These are phyloP conservation scores for Amaranthus palmeri DNA, from an alignment of 148 eudicot genomes.

Conservation along the genomic window DNA sequence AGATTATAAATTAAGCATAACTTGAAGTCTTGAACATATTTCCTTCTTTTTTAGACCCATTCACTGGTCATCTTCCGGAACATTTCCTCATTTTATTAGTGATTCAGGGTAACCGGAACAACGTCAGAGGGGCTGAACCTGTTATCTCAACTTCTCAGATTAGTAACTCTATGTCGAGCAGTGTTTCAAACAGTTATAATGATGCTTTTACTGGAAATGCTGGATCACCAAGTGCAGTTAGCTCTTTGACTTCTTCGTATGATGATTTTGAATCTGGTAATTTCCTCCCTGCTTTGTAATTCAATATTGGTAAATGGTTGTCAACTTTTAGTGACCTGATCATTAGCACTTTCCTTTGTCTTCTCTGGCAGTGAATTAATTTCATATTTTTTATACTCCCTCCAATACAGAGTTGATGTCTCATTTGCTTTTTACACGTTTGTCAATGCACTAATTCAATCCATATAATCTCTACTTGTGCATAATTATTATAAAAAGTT, in stretches of 20 bases:
- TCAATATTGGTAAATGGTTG: not conserved
- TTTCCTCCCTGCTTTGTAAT: not conserved
- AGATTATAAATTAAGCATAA: not conserved
- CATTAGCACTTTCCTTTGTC: not conserved
- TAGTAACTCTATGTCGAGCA: constrained; percentile 36
- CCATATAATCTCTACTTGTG: too few species aligned
- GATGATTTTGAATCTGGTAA: constrained; percentile 45
- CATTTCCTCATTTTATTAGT: not conserved
- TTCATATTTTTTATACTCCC: too few species aligned
- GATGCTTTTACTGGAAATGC: constrained; percentile 35
- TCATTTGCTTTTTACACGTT: too few species aligned
- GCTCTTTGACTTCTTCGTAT: constrained; percentile 34
- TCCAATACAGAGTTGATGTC: too few species aligned
- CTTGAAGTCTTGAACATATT: not conserved
- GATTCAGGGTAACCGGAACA: constrained; percentile 39
- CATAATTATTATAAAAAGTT: too few species aligned
- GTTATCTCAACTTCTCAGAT: constrained; percentile 27
- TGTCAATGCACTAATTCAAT: too few species aligned
- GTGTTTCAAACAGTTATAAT: constrained; percentile 34
- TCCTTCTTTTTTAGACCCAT: constrained; percentile 2
- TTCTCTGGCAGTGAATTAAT: not conserved
- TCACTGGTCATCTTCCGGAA: constrained; percentile 1
- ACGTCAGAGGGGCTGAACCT: constrained; percentile 33
- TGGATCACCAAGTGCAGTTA: constrained; percentile 41
- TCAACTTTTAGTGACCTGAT: not conserved